A percentile compares a stretch with the other conserved stretches of the same genome.
These are phyloP conservation scores for Draba incana DNA, from an alignment of 345 rosid genomes.

Conservation along the genomic window DNA sequence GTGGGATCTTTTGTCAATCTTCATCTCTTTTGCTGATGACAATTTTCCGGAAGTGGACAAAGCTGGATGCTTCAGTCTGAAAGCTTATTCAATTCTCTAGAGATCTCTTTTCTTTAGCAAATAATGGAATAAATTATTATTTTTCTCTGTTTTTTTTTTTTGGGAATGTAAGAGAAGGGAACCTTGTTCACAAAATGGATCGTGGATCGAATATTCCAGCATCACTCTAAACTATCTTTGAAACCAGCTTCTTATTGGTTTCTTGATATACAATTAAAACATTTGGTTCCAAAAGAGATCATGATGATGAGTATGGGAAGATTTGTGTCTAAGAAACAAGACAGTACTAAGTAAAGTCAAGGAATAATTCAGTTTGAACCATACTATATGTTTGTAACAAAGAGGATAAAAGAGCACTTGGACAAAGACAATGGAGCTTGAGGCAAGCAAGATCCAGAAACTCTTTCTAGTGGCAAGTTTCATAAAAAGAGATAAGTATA, in stretches of 20 bases:
- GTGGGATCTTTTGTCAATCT: constrained; percentile 58
- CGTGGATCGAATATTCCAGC: not conserved
- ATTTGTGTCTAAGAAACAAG: constrained; percentile 7
- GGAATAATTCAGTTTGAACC: not conserved
- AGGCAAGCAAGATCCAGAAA: no score
- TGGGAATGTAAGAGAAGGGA: no score
- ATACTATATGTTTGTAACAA: constrained; percentile 13
- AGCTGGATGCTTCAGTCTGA: constrained; percentile 24
- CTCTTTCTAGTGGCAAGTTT: no score
- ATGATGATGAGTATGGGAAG: constrained; percentile 3
- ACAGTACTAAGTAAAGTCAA: constrained; percentile 1
- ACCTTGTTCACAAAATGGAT: not conserved
- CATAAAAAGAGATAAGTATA: no score
- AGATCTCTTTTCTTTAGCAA: not conserved
- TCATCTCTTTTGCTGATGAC: constrained; percentile 50
- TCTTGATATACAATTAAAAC: not conserved
- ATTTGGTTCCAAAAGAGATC: not conserved
- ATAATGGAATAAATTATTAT: no score
- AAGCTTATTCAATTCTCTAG: not conserved
- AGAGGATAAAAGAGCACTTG: not conserved
- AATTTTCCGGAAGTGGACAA: constrained; percentile 55
- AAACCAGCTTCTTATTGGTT: not conserved
- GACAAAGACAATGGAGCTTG: not conserved
- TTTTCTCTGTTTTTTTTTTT: no score
- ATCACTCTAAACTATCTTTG: not conserved